A percentile compares a stretch with the other conserved stretches of the same genome.
phyloP scores from a whole-genome alignment of 2,329 filamentous ascomycete genomes.

The Colletotrichum lentis region DNA sequence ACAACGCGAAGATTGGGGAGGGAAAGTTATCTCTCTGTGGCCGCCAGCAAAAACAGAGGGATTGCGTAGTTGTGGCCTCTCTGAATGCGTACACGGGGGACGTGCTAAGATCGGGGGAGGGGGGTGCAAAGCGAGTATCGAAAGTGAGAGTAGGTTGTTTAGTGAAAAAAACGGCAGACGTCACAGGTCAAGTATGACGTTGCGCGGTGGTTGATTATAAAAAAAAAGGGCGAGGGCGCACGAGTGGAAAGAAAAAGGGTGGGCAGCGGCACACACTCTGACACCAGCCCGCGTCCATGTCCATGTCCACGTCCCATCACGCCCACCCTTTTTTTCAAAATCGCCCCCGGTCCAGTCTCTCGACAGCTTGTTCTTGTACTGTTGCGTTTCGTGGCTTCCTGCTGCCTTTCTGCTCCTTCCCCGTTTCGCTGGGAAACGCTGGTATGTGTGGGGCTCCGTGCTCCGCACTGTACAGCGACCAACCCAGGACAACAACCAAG shows the following conservation, averaged over 20 bases:
- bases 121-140: constrained; percentile 36
- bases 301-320: constrained; percentile 17
- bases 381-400: constrained; percentile 1
- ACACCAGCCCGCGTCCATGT: constrained; percentile 33
- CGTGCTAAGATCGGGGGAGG: constrained; percentile 24
- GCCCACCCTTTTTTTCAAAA: constrained; percentile 17
- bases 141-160: constrained; percentile 32
- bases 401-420: constrained; percentile 12
- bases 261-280: constrained; percentile 36
- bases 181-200: constrained; percentile 56
- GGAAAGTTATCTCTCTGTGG: constrained; percentile 7
- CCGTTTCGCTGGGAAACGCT: constrained; percentile 23
- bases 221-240: constrained; percentile 39
- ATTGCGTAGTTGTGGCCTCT: constrained; percentile 30
- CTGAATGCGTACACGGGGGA: constrained; percentile 29
- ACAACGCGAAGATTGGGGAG: constrained; percentile 16
- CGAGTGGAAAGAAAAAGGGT: constrained; percentile 46
- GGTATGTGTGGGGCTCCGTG: not conserved
- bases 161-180: constrained; percentile 49
- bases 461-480: constrained; percentile 24
- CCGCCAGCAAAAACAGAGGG: constrained; percentile 5
- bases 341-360: constrained; percentile 10
- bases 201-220: constrained; percentile 46
- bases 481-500: constrained; percentile 2
- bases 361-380: constrained; percentile 1